Conservation (phyloP, 306 rosid genomes). For the Psophocarpus tetragonolobus region DNA sequence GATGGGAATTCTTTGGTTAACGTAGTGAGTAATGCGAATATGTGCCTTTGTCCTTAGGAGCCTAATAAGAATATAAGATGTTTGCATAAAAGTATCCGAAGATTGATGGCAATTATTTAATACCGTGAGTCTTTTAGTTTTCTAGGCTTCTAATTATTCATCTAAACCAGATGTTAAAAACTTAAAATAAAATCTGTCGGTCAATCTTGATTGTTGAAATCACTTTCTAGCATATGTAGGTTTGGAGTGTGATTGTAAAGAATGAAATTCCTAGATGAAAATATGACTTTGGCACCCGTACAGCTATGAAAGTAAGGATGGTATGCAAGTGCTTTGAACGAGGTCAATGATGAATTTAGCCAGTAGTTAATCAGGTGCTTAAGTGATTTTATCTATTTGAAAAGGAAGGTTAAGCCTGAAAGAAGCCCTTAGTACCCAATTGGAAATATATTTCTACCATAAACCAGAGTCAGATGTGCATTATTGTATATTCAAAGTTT, state of each 20-base stretch:
- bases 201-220: constrained; percentile 10
- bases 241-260: constrained; percentile 19
- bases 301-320: not conserved
- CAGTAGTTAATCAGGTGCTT: constrained; percentile 4
- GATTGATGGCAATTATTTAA: constrained; percentile 18
- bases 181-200: not conserved
- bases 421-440: not conserved
- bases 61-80: not conserved
- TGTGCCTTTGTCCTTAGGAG: not conserved
- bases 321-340: constrained; percentile 9
- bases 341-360: not conserved
- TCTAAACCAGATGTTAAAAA: constrained; percentile 10
- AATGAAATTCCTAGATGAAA: not conserved
- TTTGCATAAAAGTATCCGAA: not conserved
- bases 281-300: not conserved
- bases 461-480: not conserved
- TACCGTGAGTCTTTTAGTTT: not conserved
- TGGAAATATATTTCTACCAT: constrained; percentile 2
- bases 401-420: constrained; percentile 1
- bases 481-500: constrained; percentile 11
- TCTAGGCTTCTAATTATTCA: not conserved
- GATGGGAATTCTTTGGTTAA: constrained; percentile 2
- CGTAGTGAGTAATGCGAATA: not conserved
- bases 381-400: not conserved
- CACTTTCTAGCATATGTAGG: constrained; percentile 3